Base-by-base conservation (phyloP, 2,329 filamentous ascomycete species). In the Fusarium robinianum region DNA sequence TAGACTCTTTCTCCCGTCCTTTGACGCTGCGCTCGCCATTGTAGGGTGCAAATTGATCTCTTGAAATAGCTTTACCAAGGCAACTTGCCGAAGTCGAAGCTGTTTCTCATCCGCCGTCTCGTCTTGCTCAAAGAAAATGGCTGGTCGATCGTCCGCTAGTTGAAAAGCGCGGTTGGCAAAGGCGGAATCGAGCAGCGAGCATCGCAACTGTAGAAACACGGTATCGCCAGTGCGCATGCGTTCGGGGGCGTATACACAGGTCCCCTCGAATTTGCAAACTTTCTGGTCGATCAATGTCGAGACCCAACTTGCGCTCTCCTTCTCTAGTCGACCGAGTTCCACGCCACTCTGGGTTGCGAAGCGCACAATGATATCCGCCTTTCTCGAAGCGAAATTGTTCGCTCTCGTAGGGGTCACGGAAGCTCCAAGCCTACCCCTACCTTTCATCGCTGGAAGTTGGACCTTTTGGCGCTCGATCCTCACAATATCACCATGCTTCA, bases 221-320 rank as follows among this genome's bases (percentile, higher is more conserved):
- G 90, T 97, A 60, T 99, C 94, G 61, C 95, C 96, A 7, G 91
- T 94, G 35, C 88, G 79, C 33, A 97, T 69, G 32, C 81, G 77
- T 42, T 97, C 92, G 0, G 91, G 91, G 0, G 88, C 88, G 66
- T 88, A 97, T 2, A 99, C 90, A 61, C 90, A 96, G 9, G 80
- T 83, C 5, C 88, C 94, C 56, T 95, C 88, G 50, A 99, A 95
- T 15, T 73, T 80, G 72, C 91, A 96, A 4, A 96, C 79, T 21
- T 87, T 85, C 65, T 97, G 90, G 62, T 99, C 94, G 37, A 97
- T 83, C 56, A 99, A 71, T 1, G 90, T 85, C 4, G 94, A 96
- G 5, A 97, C 88, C 91, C 94, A 99, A 47, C 84, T 82, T 4
- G 94, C 90, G 5, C 83, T 84, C 22, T 97, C 91, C 59, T 91